Conservation (phyloP, 768 basidiomycete genomes). For the Suillus clintonianus region DNA sequence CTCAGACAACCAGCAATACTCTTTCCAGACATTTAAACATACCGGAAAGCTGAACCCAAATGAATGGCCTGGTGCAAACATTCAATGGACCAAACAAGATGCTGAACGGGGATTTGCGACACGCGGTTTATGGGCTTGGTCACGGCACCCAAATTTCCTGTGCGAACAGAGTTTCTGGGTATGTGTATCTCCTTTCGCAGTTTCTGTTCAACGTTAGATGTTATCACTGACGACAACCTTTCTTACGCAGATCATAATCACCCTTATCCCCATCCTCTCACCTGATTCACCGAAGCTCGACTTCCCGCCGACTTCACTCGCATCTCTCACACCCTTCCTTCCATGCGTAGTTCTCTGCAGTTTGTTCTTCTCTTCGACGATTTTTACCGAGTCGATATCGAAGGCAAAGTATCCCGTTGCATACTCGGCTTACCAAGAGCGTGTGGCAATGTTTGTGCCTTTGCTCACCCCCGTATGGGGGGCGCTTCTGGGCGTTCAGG, state of each 20-base stretch:
- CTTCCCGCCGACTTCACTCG: constrained; percentile 22
- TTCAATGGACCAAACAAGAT: constrained; percentile 69
- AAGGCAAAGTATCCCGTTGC: constrained; percentile 66
- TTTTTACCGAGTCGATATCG: constrained; percentile 82
- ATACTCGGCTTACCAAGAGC: constrained; percentile 71
- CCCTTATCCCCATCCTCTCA: constrained; percentile 62
- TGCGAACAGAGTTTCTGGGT: constrained; percentile 92
- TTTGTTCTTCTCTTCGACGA: constrained; percentile 78
- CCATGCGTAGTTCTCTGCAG: constrained; percentile 64
- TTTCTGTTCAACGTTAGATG: constrained; percentile 1
- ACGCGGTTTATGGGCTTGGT: constrained; percentile 82
- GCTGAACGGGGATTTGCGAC: constrained; percentile 82
- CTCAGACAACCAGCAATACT: constrained; percentile 91
- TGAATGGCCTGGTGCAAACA: constrained; percentile 67
- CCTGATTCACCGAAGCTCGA: constrained; percentile 31
- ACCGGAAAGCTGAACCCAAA: constrained; percentile 32
- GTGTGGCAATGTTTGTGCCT: constrained; percentile 82
- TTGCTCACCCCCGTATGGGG: constrained; percentile 48
- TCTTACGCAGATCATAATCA: constrained; percentile 59
- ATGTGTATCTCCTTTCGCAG: constrained; percentile 19
- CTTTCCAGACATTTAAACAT: constrained; percentile 80
- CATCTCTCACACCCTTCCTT: constrained; percentile 39
- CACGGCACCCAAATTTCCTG: constrained; percentile 89
- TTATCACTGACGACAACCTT: constrained; percentile 3
- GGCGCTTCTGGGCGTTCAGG: constrained; percentile 36